These are phyloP conservation scores for Mortierella sp. DNA, from an alignment of 371 early-diverging fungal species.

Conservation along the genomic window DNA sequence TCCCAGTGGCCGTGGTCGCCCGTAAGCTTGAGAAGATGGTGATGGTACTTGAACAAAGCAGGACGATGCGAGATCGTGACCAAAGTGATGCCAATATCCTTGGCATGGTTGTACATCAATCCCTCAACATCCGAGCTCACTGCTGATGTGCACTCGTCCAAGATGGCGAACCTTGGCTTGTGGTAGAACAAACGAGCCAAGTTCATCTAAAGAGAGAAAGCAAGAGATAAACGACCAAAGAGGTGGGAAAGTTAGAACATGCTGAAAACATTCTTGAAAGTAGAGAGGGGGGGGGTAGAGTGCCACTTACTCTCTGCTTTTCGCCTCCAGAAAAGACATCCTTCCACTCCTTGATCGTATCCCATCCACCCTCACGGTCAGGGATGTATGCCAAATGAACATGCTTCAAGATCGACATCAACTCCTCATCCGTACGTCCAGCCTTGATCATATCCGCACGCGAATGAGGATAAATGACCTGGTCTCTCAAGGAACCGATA, in stretches of 20 bases:
- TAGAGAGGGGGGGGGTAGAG: not conserved
- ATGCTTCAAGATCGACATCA: constrained; percentile 73
- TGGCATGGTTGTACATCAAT: constrained; percentile 90
- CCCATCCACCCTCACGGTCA: constrained; percentile 90
- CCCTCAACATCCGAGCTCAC: constrained; percentile 91
- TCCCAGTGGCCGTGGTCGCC: constrained; percentile 87
- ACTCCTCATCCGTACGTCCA: constrained; percentile 82
- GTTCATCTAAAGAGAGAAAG: constrained; percentile 59
- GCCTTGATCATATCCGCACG: constrained; percentile 75
- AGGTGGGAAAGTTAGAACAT: not conserved
- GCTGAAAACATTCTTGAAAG: not conserved
- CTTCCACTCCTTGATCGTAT: constrained; percentile 90
- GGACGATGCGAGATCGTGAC: constrained; percentile 93
- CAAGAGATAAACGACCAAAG: not conserved
- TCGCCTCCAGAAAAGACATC: constrained; percentile 93
- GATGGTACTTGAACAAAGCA: constrained; percentile 89
- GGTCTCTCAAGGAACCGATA: constrained; percentile 86
- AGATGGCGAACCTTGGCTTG: constrained; percentile 81
- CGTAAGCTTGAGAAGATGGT: constrained; percentile 72
- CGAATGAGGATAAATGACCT: constrained; percentile 92
- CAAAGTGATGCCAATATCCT: constrained; percentile 82
- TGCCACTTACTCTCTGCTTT: constrained; percentile 79
- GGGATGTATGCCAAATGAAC: constrained; percentile 82
- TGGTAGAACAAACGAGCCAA: constrained; percentile 87
- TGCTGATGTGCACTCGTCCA: constrained; percentile 87